phyloP scores from a whole-genome alignment of 1,284 basidiomycete genomes.

The Retiboletus flavoniger region DNA sequence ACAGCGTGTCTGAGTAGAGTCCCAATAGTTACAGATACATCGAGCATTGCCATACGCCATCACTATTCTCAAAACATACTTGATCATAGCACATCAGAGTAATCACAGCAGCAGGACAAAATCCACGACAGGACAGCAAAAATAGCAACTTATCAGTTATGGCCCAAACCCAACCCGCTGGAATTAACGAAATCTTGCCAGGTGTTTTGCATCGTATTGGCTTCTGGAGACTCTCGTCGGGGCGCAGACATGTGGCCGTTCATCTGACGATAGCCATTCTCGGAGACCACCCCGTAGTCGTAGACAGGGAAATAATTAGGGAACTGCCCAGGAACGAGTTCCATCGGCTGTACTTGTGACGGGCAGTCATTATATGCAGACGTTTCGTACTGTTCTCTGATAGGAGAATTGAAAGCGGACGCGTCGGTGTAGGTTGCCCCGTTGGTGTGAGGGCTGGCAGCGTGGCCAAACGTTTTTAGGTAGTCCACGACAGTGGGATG shows the following conservation, averaged over 20 bases:
- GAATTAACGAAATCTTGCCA: conserved; percentile 58
- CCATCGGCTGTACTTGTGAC: conserved; percentile 32
- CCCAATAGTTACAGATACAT: conserved; percentile 23
- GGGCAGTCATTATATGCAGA: conserved; percentile 26
- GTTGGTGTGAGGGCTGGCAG: conserved; percentile 26
- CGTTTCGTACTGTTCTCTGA: conserved; percentile 31
- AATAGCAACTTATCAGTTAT: conserved; percentile 14
- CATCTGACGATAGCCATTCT: conserved; percentile 37
- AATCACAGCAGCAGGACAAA: conserved; percentile 4
- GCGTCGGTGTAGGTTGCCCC: conserved; percentile 27
- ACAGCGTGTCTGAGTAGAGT: conserved; percentile 9
- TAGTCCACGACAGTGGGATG: conserved; percentile 66
- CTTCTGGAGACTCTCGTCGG: conserved; percentile 52
- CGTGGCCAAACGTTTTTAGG: conserved; percentile 57
- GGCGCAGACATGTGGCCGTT: conserved; percentile 37
- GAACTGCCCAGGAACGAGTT: conserved; percentile 40
- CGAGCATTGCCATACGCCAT: conserved; percentile 5
- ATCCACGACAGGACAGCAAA: neutral
- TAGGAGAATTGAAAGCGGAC: conserved; percentile 28
- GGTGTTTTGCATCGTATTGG: conserved; percentile 51
- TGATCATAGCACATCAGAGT: conserved; percentile 8
- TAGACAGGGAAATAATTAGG: conserved; percentile 77
- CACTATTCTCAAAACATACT: conserved; percentile 14
- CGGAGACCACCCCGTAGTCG: conserved; percentile 54
- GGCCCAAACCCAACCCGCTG: conserved; percentile 28